phyloP scores from a whole-genome alignment of 768 basidiomycete species.

The Hygrophoropsis aurantiaca region DNA sequence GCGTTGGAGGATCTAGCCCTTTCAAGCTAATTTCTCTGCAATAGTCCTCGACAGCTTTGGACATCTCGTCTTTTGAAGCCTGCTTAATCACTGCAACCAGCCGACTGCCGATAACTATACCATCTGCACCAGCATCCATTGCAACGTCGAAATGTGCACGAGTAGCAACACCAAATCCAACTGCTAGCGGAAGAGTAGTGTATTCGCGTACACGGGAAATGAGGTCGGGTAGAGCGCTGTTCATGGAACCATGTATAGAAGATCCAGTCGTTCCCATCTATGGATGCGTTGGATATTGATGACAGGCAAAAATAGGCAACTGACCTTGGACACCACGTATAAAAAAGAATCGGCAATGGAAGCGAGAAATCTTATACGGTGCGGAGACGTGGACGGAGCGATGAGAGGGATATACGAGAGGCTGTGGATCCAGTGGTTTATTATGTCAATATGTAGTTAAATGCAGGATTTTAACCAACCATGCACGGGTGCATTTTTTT shows the following conservation, averaged over 20 bases:
- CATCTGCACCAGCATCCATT: conserved; percentile 87
- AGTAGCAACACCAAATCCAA: conserved; percentile 95
- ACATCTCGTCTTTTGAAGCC: conserved; percentile 47
- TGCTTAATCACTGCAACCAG: conserved; percentile 79
- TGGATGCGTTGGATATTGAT: conserved; percentile 7
- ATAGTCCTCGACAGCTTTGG: conserved; percentile 64
- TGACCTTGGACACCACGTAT: conserved; percentile 93
- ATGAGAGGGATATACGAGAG: conserved; percentile 94
- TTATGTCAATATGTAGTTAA: background rate
- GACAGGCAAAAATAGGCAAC: conserved; percentile 7
- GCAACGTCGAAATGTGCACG: conserved; percentile 86
- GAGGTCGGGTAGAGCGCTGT: conserved; percentile 77
- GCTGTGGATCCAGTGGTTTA: conserved; percentile 38
- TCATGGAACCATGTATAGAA: conserved; percentile 68
- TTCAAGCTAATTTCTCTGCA: conserved; percentile 68
- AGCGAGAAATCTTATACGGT: conserved; percentile 86
- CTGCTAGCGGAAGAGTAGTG: conserved; percentile 82
- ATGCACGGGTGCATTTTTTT: conserved; percentile 75
- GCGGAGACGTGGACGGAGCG: conserved; percentile 87
- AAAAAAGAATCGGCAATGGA: conserved; percentile 97
- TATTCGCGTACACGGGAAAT: conserved; percentile 79
- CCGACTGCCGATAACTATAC: conserved; percentile 90
- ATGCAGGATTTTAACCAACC: conserved; percentile 50
- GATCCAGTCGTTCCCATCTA: conserved; percentile 99
- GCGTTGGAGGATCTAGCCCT: conserved; percentile 25